Base-by-base conservation (phyloP, 2,329 filamentous ascomycete species). In the Botryotinia convoluta region DNA sequence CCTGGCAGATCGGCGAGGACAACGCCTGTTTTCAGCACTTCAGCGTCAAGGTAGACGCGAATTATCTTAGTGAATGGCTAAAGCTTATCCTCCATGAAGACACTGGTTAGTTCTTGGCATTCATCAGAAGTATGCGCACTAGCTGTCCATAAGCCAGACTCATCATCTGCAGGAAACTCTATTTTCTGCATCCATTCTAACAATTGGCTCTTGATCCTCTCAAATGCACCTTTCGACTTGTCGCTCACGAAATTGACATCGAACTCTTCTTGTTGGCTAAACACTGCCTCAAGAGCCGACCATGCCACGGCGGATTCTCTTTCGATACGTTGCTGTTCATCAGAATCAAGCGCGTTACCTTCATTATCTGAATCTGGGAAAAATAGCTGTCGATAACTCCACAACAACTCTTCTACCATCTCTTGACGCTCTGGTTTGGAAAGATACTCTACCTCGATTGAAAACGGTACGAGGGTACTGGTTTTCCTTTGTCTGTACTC, bases 41-140 rank as follows among this genome's bases (percentile, higher is more conserved):
- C 48, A 9, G 48, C 65, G 10, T 69, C 65, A 29, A 69, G 65
- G 12, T 69, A 69, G 26, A 69, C 65, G 10, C 65, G 48, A 42
- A 69, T 69, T 3, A 69, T 69, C 48, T 69, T 69, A 3, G 65
- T 54, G 48, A 54, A 54, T 59, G 35, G 44, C 48, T 48, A 69
- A 12, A 59, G 35, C 9, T 37, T 69, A 22, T 69, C 35, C 22
- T 42, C 65, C 48, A 69, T 69, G 26, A 59, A 69, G 22, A 54
- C 16, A 26, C 65, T 57, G 3, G 65, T 69, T n/a, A 54, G 32
- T 42, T 69, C 65, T 39, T 39, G 35, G 26, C 65, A 69, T 51
- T 69, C 48, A 20, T 59, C 48, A 10, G 35, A 35, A 10, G 35
- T 57, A 16, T 69, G 35, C 22, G 65, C 65, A 18, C 35, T 29